Evolutionary conservation across 2,329 filamentous ascomycete species (phyloP).

Genomic region (Aspergillus calidoustus): DNA sequence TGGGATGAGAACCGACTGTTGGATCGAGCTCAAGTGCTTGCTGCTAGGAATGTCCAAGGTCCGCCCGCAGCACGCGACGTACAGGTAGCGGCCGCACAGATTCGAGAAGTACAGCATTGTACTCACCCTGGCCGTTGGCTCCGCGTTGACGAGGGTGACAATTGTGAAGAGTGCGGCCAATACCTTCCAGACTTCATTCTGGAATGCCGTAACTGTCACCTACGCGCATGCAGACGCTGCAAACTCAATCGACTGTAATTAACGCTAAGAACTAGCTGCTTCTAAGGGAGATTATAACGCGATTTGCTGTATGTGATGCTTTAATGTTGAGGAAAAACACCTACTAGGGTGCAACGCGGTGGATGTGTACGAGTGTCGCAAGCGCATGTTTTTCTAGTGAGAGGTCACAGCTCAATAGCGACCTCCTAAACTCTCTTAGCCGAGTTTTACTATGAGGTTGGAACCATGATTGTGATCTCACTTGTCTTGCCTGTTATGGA

Average conservation of each 20-base stretch:
- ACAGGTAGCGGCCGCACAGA: conserved; percentile 6
- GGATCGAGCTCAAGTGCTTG: conserved; percentile 14
- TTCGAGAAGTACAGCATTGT: conserved; percentile 24
- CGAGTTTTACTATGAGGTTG: not conserved
- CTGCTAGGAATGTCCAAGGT: not conserved
- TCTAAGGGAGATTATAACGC: not conserved
- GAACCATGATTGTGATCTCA: not conserved
- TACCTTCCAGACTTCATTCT: conserved; percentile 15
- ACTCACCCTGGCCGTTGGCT: conserved; percentile 19
- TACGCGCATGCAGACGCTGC: conserved; percentile 17
- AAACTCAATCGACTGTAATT: conserved; percentile 21
- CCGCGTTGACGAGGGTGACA: not conserved
- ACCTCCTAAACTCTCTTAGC: not conserved
- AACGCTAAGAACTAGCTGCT: not conserved
- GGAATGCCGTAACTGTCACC: conserved; percentile 14
- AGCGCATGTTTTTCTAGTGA: not conserved
- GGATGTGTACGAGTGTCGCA: not conserved
- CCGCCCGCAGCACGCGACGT: conserved; percentile 13
- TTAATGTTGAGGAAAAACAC: not conserved
- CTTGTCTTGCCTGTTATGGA: not conserved
- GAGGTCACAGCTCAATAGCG: not conserved
- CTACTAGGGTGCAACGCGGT: not conserved
- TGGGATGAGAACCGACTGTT: conserved; percentile 34
- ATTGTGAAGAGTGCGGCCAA: conserved; percentile 17
- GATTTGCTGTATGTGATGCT: not conserved